phyloP scores from a whole-genome alignment of 192 early-diverging fungal species.

The Dimargaris verticillata region DNA sequence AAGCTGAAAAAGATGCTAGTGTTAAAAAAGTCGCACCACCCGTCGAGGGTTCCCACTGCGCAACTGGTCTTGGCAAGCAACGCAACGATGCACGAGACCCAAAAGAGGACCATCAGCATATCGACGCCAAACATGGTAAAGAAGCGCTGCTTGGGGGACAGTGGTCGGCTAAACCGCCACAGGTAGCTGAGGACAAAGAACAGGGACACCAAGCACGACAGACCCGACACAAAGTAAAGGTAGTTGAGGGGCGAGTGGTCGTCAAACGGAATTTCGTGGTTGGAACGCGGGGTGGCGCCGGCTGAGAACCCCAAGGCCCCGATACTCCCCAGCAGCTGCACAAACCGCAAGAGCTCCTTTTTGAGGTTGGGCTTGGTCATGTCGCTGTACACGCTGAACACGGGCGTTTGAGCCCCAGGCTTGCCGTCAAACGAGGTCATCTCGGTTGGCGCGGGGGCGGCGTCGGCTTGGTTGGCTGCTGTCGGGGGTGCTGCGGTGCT shows the following conservation, averaged over 20 bases:
- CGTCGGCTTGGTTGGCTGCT: not conserved
- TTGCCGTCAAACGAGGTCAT: not conserved
- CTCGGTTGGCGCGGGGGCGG: not conserved
- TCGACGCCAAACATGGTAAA: not conserved
- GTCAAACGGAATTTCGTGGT: not conserved
- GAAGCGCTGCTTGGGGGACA: slow-evolving; percentile 1
- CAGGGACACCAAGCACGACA: not conserved
- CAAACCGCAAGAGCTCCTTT: slow-evolving; percentile 7
- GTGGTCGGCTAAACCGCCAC: slow-evolving; percentile 7
- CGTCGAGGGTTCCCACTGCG: slow-evolving; percentile 4
- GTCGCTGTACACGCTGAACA: not conserved
- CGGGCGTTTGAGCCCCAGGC: not conserved
- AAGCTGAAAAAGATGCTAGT: slow-evolving; percentile 4
- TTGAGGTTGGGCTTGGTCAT: slow-evolving; percentile 6
- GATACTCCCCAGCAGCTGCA: slow-evolving; percentile 4
- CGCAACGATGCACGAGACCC: slow-evolving; percentile 7
- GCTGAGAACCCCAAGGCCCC: slow-evolving; percentile 5
- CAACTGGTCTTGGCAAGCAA: slow-evolving; percentile 1
- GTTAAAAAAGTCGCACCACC: slow-evolving; percentile 10
- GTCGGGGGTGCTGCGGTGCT: not conserved
- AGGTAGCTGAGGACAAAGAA: slow-evolving; percentile 10
- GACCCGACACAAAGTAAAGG: slow-evolving; percentile 8
- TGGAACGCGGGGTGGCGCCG: not conserved
- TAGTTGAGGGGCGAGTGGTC: slow-evolving; percentile 3
- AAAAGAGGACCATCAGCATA: slow-evolving; percentile 3